Base-by-base conservation (phyloP, 2,329 filamentous ascomycete genomes). In the Fusarium drepaniforme region DNA sequence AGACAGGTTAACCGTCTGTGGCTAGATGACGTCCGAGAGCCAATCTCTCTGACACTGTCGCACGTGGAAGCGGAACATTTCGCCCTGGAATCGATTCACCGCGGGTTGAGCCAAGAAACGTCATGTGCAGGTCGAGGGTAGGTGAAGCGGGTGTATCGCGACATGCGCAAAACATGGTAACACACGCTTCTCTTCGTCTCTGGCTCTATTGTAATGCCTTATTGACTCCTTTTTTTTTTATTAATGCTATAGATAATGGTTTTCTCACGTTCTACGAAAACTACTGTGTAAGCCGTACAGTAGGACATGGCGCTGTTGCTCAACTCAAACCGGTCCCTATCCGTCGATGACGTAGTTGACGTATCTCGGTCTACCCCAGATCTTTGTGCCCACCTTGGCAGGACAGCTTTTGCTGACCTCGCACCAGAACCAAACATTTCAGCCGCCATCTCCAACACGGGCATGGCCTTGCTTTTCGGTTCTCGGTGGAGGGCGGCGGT, bases 291-390 rank as follows among this genome's bases (percentile, higher is more conserved):
- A 16, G 15, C 37, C 15, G 37, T 18, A 18, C 8, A 44, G 40
- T 44, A 49, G 25, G 18, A 51, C 25, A 51, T 51, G 5, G 5
- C 18, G 11, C 11, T 30, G 25, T 21, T 53, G 16, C 28, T 21
- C 28, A 30, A 6, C 25, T 12, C 28, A 49, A 25, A 11, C 44
- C 15, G 23, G 28, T 15, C 28, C 40, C 49, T 23, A 30, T 59
- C 28, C 18, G 28, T 44, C 40, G 8, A 74, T 74, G 72, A 74
- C 72, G 72, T 72, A 66, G 61, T 46, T n/a, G 57, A 60, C 30
- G 15, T 23, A 49, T 61, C 30, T 23, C 38, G 59, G 53, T 44
- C 57, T 44, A 70, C 42, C 66, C 23, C 33, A 68, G 53, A 63
- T 61, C 58, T 46, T 60, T 28, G 18, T 64, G 38, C 30, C 42